Evolutionary conservation across 768 basidiomycete species (phyloP), one percentile per base, ranked within the genome.

Genomic region (Leccinum longicurvipes): DNA sequence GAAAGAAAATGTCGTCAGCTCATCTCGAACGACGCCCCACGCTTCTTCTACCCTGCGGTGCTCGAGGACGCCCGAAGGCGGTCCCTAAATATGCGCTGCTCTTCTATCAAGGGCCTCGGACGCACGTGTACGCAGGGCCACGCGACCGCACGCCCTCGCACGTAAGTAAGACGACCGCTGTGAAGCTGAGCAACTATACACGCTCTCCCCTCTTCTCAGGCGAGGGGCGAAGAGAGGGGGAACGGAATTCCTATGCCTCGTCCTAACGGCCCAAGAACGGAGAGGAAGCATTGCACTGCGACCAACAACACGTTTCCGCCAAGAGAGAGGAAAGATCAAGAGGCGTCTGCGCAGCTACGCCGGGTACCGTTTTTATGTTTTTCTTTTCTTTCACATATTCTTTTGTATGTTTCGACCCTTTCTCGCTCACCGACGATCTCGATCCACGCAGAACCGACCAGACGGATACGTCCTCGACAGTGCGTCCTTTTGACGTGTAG

Each of bases 271-370:
- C 48, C 27, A 17, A 14, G 61, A 66, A 53, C 57, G 52, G 59
- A 59, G 51, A 34, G 12, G 60, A 60, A 56, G 58, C 60, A 21
- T 45, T 6, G 11, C 21, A 47, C 50, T 49, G 55, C 53, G 53
- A 19, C 19, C 39, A 54, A 49, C 53, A 60, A 66, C 66, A 68
- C 66, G 66, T 68, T 68, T 41, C 44, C 27, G 29, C 52, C 39
- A 19, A 41, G 39, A 19, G 10, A 19, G 39, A 41, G 19, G 39
- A 41, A 2, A 9, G 23, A 12, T 6, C 17, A 15, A 41, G 51
- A n/a, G 15, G 52, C 32, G 31, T 51, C 27, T 25, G 42, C 58
- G 51, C 59, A 56, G 51, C 51, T 57, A 19, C 50, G 27, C 52
- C 51, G 42, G 27, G 51, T 27, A 28, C 23, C 15, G 41, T 34